Percentiles rank a stretch among this genome's conserved stretches.
These are phyloP conservation scores for Pichia norvegensis DNA, from an alignment of 1,139 yeast species.

Conservation along the genomic window DNA sequence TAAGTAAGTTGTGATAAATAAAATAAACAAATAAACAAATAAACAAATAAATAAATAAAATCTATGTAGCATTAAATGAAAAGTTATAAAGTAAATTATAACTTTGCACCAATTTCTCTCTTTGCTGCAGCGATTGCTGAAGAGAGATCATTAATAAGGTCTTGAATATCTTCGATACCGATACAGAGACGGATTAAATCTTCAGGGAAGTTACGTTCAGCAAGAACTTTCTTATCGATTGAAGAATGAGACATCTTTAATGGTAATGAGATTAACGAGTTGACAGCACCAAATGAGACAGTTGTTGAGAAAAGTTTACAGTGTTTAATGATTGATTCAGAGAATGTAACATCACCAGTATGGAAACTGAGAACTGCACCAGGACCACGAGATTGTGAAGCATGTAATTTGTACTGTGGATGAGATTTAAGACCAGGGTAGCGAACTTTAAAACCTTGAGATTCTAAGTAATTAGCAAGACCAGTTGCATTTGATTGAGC, in stretches of 20 bases:
- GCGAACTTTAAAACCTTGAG: conserved; percentile 59
- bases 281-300: conserved; percentile 91
- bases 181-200: conserved; percentile 83
- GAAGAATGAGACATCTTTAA: conserved; percentile 97
- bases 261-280: conserved; percentile 85
- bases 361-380: conserved; percentile 89
- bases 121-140: conserved; percentile 54
- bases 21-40: no score
- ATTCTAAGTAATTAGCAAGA: conserved; percentile 60
- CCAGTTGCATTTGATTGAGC: conserved; percentile 74
- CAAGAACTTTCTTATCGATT: conserved; percentile 77
- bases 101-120: conserved; percentile 10
- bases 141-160: conserved; percentile 64
- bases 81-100: background rate
- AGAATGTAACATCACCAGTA: conserved; percentile 63
- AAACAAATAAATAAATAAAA: background rate
- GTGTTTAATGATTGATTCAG: conserved; percentile 73
- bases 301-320: conserved; percentile 74
- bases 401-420: conserved; percentile 75
- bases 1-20: no score
- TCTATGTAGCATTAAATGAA: background rate
- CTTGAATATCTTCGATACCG: conserved; percentile 69
- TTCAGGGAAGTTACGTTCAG: conserved; percentile 85
- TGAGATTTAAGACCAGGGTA: conserved; percentile 79
- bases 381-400: conserved; percentile 70